A percentile compares a stretch with the other conserved stretches of the same genome.
Conservation (phyloP, 768 basidiomycete genomes). For the Harrya chromipes region DNA sequence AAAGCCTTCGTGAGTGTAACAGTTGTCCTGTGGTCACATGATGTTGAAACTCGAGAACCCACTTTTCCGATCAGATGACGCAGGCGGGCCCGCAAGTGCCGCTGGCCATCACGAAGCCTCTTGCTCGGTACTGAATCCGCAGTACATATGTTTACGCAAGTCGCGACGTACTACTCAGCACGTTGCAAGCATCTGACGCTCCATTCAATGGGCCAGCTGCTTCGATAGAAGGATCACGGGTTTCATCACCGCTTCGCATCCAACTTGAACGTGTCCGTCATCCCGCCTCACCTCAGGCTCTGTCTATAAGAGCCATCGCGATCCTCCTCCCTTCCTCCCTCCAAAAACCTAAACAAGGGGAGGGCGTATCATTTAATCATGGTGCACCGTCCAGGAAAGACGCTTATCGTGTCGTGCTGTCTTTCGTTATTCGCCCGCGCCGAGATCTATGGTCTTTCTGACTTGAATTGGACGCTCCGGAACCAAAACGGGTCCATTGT, state of each 20-base stretch:
- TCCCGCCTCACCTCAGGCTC: neutral
- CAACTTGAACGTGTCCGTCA: neutral
- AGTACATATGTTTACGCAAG: no score
- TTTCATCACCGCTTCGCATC: constrained; percentile 4
- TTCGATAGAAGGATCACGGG: neutral
- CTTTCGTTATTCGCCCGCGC: constrained; percentile 16
- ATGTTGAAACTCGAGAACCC: no score
- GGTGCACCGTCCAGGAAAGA: neutral
- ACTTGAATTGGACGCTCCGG: no score
- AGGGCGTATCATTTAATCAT: neutral
- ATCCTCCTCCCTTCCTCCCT: neutral
- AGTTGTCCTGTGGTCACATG: no score
- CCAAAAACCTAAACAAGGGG: no score
- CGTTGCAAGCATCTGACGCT: neutral
- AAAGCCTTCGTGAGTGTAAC: no score
- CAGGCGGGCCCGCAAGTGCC: no score
- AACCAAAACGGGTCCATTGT: constrained; percentile 51
- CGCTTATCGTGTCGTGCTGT: constrained; percentile 3
- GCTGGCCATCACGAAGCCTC: no score
- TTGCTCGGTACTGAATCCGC: no score
- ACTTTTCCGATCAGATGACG: no score
- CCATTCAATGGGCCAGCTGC: neutral
- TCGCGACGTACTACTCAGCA: no score
- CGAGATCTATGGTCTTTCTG: constrained; percentile 41
- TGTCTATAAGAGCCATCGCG: neutral